Evolutionary conservation across 192 early-diverging fungal genomes (phyloP), one percentile per base, ranked within the genome.

Genomic region (Phycomyces blakesleeanus): DNA sequence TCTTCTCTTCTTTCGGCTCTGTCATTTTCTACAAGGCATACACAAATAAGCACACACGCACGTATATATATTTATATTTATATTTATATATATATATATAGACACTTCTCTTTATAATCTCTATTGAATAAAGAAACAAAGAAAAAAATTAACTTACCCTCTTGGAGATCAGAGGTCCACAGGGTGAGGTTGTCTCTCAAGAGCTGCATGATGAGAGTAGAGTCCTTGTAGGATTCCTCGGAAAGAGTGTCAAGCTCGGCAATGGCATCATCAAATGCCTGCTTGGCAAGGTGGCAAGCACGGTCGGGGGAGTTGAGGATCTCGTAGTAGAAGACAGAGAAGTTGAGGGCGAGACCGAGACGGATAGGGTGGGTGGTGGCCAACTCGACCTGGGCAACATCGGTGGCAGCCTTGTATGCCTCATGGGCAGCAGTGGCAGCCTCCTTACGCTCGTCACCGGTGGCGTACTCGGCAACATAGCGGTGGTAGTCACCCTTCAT

Each of bases 401-500:
- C 90, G 72, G 90, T 89, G 62, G 96, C 96, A 65, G 81, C 75
- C 82, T 96, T 89, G 83, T 98, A 98, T 22, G 96, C 89, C 68
- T 91, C 84, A 80, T 93, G 85, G 61, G 96, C 91, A 54, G 84
- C 72, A 42, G 83, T 78, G 51, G 93, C 85, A 51, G 93, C 89
- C 21, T 82, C 83, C 77, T 90, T 85, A 67, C 93, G 84, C 72
- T 86, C 81, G 62, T 94, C 91, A 63, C 83, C 91, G 26, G 86
- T 85, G 68, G 89, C 87, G 74, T 96, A 98, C 82, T 98, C 96
- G 69, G 96, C 96, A 56, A 96, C 86, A 83, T 98, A 98, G 74
- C 96, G 91, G 85, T 93, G 88, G 85, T 98, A 98, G 80, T 98
- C 96, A 59, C 95, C 96, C 87, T 95, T 88, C 96, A 98, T 97